Evolutionary conservation across 2,329 filamentous ascomycete genomes (phyloP).

Genomic region (Penicillium verrucosum): DNA sequence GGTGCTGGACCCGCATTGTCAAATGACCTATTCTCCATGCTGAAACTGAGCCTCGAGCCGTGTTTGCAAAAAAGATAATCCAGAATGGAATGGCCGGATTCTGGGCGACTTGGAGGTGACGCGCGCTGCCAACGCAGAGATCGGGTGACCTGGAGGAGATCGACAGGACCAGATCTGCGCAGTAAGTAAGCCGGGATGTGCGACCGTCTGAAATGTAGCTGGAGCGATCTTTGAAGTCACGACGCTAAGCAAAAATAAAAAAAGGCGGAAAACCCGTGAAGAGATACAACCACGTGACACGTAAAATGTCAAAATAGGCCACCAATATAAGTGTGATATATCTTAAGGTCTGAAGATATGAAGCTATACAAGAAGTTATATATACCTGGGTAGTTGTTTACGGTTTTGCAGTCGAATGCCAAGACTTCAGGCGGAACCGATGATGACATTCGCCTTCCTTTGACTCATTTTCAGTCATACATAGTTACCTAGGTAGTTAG

Average conservation of each 20-base stretch:
- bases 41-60: slow-evolving; percentile 1
- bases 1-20: slow-evolving; percentile 21
- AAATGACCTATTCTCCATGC: slow-evolving; percentile 22
- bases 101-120: slow-evolving; percentile 14
- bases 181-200: slow-evolving; percentile 17
- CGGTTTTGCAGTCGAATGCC: not conserved
- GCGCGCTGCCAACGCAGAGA: slow-evolving; percentile 36
- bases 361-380: slow-evolving; percentile 6
- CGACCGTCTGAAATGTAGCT: slow-evolving; percentile 1
- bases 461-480: slow-evolving; percentile 8
- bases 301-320: not conserved
- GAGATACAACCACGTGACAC: slow-evolving; percentile 5
- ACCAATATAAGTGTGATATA: not conserved
- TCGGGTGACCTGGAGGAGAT: slow-evolving; percentile 34
- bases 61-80: not conserved
- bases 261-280: not conserved
- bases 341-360: not conserved
- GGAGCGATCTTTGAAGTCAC: not conserved
- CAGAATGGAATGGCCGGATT: slow-evolving; percentile 6
- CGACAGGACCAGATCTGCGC: slow-evolving; percentile 28
- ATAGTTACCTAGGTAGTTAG: no score
- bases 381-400: not conserved
- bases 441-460: slow-evolving; percentile 6
- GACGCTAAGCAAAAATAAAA: not conserved
- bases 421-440: slow-evolving; percentile 6